These are phyloP conservation scores for Camillea tinctor DNA, from an alignment of 2,329 filamentous ascomycete genomes.

Conservation along the genomic window DNA sequence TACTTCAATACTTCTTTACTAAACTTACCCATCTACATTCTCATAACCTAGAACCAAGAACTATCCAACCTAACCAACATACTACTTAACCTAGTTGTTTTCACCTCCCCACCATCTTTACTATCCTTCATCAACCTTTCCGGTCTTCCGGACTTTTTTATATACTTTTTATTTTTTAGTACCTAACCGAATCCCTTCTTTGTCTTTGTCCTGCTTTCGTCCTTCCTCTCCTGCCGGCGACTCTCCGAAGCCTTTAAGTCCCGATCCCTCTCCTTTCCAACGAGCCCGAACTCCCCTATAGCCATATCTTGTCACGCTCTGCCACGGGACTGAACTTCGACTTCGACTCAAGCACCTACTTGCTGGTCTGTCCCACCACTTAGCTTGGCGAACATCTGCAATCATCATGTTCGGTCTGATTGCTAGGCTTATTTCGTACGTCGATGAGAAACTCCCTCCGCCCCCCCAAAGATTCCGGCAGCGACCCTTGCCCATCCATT, in stretches of 20 bases:
- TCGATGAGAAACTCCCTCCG: constrained; percentile 16
- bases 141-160: not conserved
- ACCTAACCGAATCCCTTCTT: not conserved
- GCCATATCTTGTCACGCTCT: not conserved
- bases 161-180: too few relatives aligned
- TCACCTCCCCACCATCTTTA: not conserved
- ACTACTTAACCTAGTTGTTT: too few relatives aligned
- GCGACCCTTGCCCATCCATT: not conserved
- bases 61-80: too few relatives aligned
- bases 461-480: not conserved
- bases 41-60: too few relatives aligned
- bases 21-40: too few relatives aligned
- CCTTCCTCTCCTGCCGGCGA: not conserved
- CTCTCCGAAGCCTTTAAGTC: not conserved
- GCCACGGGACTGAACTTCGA: not conserved
- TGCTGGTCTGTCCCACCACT: not conserved
- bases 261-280: not conserved
- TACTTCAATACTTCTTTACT: too few relatives aligned
- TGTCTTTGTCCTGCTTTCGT: not conserved
- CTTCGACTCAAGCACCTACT: not conserved
- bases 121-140: not conserved
- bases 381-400: not conserved
- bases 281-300: not conserved
- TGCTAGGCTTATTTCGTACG: constrained; percentile 65
- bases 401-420: constrained; percentile 67